Conservation (phyloP, 2,329 filamentous ascomycete genomes). For the Xylariaceae sp. region DNA sequence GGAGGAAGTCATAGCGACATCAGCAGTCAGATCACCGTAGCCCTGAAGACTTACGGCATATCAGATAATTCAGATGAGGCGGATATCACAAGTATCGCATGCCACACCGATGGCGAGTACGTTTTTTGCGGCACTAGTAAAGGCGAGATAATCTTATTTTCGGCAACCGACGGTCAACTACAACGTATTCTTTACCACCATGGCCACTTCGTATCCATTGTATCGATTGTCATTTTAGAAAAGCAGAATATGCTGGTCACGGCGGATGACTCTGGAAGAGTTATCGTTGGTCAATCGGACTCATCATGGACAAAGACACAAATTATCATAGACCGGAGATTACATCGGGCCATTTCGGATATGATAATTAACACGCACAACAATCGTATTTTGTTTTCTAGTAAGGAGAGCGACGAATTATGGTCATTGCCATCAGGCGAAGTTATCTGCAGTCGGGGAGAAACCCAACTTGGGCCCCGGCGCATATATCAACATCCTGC, state of each 20-base stretch:
- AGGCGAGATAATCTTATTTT: slow-evolving; percentile 26
- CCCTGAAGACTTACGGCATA: slow-evolving; percentile 12
- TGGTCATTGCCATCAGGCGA: slow-evolving; percentile 24
- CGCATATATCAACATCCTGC: slow-evolving; percentile 10
- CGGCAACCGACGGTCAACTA: slow-evolving; percentile 16
- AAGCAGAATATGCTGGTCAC: slow-evolving; percentile 23
- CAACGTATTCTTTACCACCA: slow-evolving; percentile 23
- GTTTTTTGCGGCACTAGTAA: slow-evolving; percentile 27
- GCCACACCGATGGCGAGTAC: slow-evolving; percentile 13
- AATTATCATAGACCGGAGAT: slow-evolving; percentile 15
- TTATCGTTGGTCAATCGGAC: slow-evolving; percentile 22
- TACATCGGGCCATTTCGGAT: slow-evolving; percentile 12
- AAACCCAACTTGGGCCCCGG: slow-evolving; percentile 8
- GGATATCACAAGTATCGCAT: slow-evolving; percentile 23
- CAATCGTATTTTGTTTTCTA: slow-evolving; percentile 22
- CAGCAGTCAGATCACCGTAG: slow-evolving; percentile 10
- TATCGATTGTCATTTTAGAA: slow-evolving; percentile 18
- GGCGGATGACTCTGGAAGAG: slow-evolving; percentile 26
- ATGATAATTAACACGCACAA: slow-evolving; percentile 18
- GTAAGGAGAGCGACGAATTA: slow-evolving; percentile 18
- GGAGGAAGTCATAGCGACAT: slow-evolving; percentile 19
- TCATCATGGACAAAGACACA: not conserved
- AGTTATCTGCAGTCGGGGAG: slow-evolving; percentile 8
- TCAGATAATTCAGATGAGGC: slow-evolving; percentile 11
- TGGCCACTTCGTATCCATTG: slow-evolving; percentile 17